Conservation (phyloP, 208 protist species). For the Leishmania aethiopica region DNA sequence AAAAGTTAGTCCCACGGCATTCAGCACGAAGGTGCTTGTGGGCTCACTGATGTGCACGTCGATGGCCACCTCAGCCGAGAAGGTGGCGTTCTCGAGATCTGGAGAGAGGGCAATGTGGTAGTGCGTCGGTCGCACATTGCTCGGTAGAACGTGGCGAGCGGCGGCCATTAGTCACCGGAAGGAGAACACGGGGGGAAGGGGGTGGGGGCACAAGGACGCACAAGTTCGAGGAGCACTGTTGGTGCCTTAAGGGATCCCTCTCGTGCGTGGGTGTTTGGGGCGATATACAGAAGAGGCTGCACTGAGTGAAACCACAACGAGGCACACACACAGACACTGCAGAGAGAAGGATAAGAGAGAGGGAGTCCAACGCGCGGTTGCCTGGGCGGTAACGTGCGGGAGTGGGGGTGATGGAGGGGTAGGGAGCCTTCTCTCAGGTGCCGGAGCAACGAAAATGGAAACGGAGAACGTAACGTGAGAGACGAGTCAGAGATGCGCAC, state of each 20-base stretch:
- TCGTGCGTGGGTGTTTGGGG: background rate
- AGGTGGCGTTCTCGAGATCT: constrained; percentile 73
- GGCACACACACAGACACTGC: background rate
- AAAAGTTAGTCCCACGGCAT: constrained; percentile 65
- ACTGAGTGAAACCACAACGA: background rate
- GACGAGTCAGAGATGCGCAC: background rate
- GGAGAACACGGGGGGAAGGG: background rate
- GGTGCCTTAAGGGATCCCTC: background rate
- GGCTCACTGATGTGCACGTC: constrained; percentile 25
- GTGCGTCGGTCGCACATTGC: constrained; percentile 46
- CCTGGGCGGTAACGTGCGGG: background rate
- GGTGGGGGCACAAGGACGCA: background rate
- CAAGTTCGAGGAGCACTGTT: background rate
- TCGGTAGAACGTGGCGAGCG: constrained; percentile 60
- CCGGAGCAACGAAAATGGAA: background rate
- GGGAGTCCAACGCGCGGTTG: background rate
- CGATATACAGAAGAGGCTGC: background rate
- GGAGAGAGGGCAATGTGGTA: constrained; percentile 66
- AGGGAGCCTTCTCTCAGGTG: background rate
- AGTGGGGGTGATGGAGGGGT: too few species aligned
- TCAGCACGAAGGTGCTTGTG: constrained; percentile 60
- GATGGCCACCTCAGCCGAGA: constrained; percentile 63
- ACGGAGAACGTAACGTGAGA: background rate
- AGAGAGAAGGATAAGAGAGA: background rate
- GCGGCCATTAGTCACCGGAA: constrained; percentile 12